Evolutionary conservation across 257 asterid genomes (phyloP).

Genomic region (Ballota nigra): DNA sequence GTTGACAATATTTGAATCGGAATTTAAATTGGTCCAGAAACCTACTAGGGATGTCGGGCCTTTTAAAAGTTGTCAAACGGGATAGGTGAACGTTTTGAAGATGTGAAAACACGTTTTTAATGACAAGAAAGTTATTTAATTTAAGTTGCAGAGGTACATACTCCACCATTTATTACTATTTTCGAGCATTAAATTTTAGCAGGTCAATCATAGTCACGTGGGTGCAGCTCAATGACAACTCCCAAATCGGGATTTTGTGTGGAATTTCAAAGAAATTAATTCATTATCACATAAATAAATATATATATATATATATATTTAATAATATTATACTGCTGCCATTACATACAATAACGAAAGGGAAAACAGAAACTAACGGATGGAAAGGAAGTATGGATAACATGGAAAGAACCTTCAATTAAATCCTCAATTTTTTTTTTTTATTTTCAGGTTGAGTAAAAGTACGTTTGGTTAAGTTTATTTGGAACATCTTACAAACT

Average conservation of each 20-base stretch:
- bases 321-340: too few relatives aligned
- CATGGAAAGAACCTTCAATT: too few relatives aligned
- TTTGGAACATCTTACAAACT: too few relatives aligned
- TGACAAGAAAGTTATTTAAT: background rate
- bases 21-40: conserved; percentile 1
- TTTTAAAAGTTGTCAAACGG: background rate
- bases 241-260: background rate
- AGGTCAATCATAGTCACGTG: conserved; percentile 21
- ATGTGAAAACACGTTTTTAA: conserved; percentile 1
- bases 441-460: too few relatives aligned
- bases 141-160: background rate
- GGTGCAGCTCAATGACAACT: conserved; percentile 21
- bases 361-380: too few relatives aligned
- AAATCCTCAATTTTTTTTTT: too few relatives aligned
- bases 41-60: conserved; percentile 9
- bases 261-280: background rate
- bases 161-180: background rate
- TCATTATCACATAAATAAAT: too few relatives aligned
- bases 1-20: background rate
- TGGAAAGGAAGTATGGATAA: too few relatives aligned
- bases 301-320: too few relatives aligned
- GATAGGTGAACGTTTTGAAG: background rate
- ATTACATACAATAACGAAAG: too few relatives aligned
- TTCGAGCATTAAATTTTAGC: background rate
- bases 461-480: too few relatives aligned